Conservation (phyloP, 1,284 basidiomycete genomes). For the Ganoderma sinense region DNA sequence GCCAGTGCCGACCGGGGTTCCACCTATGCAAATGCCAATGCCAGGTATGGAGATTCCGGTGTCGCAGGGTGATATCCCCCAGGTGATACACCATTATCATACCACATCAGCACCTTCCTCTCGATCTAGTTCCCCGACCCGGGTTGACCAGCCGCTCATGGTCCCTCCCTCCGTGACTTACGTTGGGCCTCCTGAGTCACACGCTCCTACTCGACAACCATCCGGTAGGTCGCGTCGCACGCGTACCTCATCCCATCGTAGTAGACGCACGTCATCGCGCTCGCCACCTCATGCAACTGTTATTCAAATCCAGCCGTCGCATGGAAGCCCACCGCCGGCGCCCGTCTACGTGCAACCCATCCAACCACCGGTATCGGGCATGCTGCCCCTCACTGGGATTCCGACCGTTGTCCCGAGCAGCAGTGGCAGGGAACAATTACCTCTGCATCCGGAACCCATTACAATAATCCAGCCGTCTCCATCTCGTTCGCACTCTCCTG, state of each 20-base stretch:
- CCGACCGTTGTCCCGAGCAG: not conserved
- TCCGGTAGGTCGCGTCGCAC: not conserved
- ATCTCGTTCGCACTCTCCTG: not conserved
- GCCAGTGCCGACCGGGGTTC: not conserved
- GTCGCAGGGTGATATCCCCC: not conserved
- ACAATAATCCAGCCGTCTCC: not conserved
- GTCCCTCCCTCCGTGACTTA: not conserved
- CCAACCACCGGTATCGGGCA: not conserved
- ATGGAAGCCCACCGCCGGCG: not conserved
- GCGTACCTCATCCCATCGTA: not conserved
- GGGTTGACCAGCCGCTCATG: not conserved
- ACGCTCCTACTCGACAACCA: not conserved
- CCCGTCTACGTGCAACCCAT: constrained; percentile 3
- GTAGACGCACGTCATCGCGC: not conserved
- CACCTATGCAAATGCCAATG: not conserved
- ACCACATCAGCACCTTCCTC: not conserved
- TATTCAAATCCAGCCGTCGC: not conserved
- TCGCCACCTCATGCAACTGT: not conserved
- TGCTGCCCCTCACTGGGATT: not conserved
- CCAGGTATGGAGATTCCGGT: not conserved
- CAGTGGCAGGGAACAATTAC: not conserved
- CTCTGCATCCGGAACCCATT: not conserved
- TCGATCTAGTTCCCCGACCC: not conserved
- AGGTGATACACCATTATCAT: not conserved
- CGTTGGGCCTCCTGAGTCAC: not conserved